These are phyloP conservation scores for Thalia dealbata DNA, from an alignment of 176 grass and related monocot genomes.

Conservation along the genomic window DNA sequence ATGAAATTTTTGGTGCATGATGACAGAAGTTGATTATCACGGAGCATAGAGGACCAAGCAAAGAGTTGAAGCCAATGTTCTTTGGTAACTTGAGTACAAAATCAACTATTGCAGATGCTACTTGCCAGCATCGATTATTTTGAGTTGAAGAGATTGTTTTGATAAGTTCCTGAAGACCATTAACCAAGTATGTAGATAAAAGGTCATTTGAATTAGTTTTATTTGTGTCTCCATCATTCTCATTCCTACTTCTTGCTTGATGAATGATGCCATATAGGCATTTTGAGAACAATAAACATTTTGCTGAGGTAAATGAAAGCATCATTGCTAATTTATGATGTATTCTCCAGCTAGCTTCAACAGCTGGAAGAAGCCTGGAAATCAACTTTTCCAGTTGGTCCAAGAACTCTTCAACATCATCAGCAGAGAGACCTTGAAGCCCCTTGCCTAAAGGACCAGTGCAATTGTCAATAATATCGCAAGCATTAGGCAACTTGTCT, in stretches of 20 bases:
- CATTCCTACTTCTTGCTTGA: constrained; percentile 11
- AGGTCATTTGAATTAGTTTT: constrained; percentile 15
- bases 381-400: constrained; percentile 39
- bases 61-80: constrained; percentile 36
- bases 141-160: constrained; percentile 51
- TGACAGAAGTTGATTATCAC: constrained; percentile 47
- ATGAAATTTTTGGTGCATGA: constrained; percentile 81
- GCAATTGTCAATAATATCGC: constrained; percentile 7
- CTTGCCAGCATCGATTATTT: constrained; percentile 74
- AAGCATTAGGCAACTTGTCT: constrained; percentile 11
- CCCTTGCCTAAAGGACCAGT: constrained; percentile 9
- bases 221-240: background rate
- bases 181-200: constrained; percentile 47
- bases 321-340: constrained; percentile 40
- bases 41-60: constrained; percentile 38
- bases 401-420: constrained; percentile 39
- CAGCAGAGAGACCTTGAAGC: constrained; percentile 20
- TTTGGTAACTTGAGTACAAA: constrained; percentile 53
- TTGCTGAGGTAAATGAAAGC: constrained; percentile 30
- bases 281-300: constrained; percentile 50
- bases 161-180: constrained; percentile 50
- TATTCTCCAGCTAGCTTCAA: constrained; percentile 52
- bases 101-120: constrained; percentile 64
- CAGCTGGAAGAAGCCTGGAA: constrained; percentile 33
- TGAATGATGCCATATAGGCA: constrained; percentile 33